Evolutionary conservation across 108 stramenopile genomes (phyloP).

Genomic region (Parmales sp.): DNA sequence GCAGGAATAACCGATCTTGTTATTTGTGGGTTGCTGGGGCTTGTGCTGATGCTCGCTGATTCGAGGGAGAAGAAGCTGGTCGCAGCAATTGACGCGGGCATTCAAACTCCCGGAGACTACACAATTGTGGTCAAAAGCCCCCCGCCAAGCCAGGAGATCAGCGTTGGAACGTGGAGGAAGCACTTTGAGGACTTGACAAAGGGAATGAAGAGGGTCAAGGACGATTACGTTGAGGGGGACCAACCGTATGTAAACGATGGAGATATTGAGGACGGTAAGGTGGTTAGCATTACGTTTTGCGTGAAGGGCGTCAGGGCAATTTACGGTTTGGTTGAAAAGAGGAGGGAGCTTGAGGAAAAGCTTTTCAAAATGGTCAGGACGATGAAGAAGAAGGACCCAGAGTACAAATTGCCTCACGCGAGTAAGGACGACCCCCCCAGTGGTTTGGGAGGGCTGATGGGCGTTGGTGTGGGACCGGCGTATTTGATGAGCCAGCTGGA

Average conservation of each 20-base stretch:
- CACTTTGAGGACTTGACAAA: slow-evolving; percentile 25
- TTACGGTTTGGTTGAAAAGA: not conserved
- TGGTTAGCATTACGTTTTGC: not conserved
- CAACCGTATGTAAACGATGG: not conserved
- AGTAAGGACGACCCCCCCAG: not conserved
- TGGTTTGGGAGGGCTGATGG: not conserved
- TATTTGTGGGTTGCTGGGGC: not conserved
- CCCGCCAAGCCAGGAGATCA: slow-evolving; percentile 6
- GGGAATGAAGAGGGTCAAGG: slow-evolving; percentile 19
- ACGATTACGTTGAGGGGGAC: not conserved
- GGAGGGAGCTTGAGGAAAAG: slow-evolving; percentile 5
- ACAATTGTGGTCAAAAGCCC: slow-evolving; percentile 10
- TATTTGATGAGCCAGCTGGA: not conserved
- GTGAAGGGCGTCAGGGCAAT: not conserved
- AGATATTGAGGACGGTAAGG: not conserved
- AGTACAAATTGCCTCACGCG: not conserved
- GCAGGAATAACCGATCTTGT: slow-evolving; percentile 6
- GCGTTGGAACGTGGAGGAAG: slow-evolving; percentile 21
- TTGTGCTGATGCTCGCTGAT: slow-evolving; percentile 2
- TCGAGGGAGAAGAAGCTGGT: slow-evolving; percentile 10
- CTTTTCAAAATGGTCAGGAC: slow-evolving; percentile 4
- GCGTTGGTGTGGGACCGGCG: not conserved
- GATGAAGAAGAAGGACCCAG: slow-evolving; percentile 11
- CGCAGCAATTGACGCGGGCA: slow-evolving; percentile 20
- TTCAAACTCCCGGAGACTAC: slow-evolving; percentile 36